phyloP scores from a whole-genome alignment of 2,329 filamentous ascomycete genomes.

The Botrytis medusae region DNA sequence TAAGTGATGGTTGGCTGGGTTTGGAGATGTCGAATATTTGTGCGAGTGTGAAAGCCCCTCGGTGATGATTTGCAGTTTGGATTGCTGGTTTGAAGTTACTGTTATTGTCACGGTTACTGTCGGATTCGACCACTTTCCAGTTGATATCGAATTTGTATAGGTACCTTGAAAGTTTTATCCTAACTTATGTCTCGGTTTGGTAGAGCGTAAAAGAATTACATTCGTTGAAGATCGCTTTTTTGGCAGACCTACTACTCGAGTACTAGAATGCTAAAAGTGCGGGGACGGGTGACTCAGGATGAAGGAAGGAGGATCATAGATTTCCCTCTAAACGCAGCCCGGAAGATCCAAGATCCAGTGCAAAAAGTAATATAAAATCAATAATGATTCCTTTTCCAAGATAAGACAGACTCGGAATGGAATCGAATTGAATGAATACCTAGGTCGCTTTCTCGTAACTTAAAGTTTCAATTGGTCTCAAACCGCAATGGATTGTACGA shows the following conservation, averaged over 20 bases:
- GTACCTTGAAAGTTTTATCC: neutral
- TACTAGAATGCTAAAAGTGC: neutral
- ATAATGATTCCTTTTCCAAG: neutral
- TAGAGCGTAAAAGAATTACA: neutral
- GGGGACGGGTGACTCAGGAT: conserved; percentile 1
- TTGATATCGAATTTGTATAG: neutral
- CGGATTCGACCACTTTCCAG: neutral
- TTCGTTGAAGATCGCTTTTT: neutral
- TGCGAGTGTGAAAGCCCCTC: neutral
- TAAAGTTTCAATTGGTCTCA: neutral
- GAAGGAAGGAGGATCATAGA: neutral
- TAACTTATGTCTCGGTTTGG: neutral
- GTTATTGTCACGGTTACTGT: neutral
- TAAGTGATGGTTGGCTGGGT: neutral
- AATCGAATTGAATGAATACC: neutral
- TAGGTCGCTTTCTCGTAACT: neutral
- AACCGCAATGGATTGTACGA: neutral
- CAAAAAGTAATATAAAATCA: neutral
- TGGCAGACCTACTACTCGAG: neutral
- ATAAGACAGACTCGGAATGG: neutral
- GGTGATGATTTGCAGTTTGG: neutral
- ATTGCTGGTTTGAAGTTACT: neutral
- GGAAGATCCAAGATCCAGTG: neutral
- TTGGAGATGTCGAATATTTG: neutral
- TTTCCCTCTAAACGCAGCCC: neutral